Percentiles rank a stretch among this genome's conserved stretches.
Evolutionary conservation across 1,284 basidiomycete genomes (phyloP).

Genomic region (Anthracocystis setariae): DNA sequence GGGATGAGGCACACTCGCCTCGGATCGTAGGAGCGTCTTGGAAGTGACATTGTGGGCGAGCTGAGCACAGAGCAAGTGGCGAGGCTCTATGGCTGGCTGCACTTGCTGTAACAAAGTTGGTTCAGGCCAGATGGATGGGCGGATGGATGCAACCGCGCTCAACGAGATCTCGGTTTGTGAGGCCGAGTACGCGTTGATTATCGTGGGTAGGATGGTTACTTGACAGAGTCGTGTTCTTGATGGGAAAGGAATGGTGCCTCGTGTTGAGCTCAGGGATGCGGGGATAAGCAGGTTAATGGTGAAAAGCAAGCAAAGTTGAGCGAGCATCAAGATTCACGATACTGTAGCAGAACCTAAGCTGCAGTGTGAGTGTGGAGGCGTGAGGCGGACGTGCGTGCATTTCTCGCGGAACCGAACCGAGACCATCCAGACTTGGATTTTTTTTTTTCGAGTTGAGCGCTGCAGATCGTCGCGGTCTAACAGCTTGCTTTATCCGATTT

Average conservation of each 20-base stretch:
- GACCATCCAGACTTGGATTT: too few species aligned
- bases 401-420: too few species aligned
- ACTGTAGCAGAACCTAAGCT: not conserved
- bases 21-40: slow-evolving; percentile 84
- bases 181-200: too few species aligned
- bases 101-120: too few species aligned
- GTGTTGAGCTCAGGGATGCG: not conserved
- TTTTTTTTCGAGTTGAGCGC: too few species aligned
- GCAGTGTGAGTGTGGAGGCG: slow-evolving; percentile 19
- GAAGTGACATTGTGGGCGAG: slow-evolving; percentile 72
- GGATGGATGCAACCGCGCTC: not conserved
- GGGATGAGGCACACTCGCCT: slow-evolving; percentile 78
- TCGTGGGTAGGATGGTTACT: too few species aligned
- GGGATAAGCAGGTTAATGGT: not conserved
- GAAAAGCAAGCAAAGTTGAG: not conserved
- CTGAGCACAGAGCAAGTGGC: not conserved
- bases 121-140: too few species aligned
- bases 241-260: not conserved
- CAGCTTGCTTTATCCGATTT: too few species aligned
- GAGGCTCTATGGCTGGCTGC: too few species aligned
- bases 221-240: too few species aligned
- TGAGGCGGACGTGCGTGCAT: not conserved
- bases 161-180: too few species aligned
- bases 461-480: too few species aligned
- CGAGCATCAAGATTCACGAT: not conserved